A percentile compares a stretch with the other conserved stretches of the same genome.
Conservation (phyloP, 345 rosid species). For the Eucalyptus sp. region DNA sequence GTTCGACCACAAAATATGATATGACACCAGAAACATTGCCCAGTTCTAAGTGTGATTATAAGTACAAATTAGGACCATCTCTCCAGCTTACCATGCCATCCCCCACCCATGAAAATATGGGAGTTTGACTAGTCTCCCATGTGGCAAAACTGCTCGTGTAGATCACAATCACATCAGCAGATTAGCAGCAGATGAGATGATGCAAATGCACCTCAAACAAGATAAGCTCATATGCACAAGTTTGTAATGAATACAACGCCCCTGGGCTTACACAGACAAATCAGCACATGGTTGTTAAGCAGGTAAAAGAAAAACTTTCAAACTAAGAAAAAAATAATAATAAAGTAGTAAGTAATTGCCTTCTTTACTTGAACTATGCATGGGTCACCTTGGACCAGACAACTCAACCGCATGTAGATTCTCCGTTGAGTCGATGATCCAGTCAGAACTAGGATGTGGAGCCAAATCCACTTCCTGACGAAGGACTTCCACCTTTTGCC, state of each 20-base stretch:
- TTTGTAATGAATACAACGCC: slow-evolving; percentile 35
- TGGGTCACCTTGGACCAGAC: slow-evolving; percentile 82
- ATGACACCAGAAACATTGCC: neutral
- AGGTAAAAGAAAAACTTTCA: neutral
- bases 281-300: slow-evolving; percentile 7
- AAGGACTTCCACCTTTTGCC: slow-evolving; percentile 91
- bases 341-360: slow-evolving; percentile 1
- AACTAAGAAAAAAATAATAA: neutral
- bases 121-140: neutral
- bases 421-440: slow-evolving; percentile 88
- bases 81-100: neutral
- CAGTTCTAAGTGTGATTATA: neutral
- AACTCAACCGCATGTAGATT: slow-evolving; percentile 88
- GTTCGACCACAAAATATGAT: neutral
- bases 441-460: slow-evolving; percentile 68
- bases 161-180: neutral
- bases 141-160: neutral
- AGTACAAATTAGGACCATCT: neutral
- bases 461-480: slow-evolving; percentile 74
- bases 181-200: neutral
- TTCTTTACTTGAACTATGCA: slow-evolving; percentile 12
- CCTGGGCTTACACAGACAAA: slow-evolving; percentile 19
- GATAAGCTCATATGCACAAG: slow-evolving; percentile 37
- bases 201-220: slow-evolving; percentile 20
- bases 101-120: neutral